A percentile compares a stretch with the other conserved stretches of the same genome.
Conservation (phyloP, 495 filamentous ascomycete genomes). For the Letharia columbiana region DNA sequence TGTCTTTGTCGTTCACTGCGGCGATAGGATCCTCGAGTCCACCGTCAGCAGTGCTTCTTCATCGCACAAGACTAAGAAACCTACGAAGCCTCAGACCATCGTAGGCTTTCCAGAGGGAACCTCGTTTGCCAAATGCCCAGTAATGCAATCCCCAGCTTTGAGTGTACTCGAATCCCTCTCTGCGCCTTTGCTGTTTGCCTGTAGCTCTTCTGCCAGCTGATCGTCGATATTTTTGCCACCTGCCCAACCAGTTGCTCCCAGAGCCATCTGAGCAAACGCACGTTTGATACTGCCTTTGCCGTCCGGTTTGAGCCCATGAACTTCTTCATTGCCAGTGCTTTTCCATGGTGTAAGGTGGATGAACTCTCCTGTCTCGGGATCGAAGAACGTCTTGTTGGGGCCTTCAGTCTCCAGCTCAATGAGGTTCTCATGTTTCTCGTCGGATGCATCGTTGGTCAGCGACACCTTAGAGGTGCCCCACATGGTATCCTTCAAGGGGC, state of each 20-base stretch:
- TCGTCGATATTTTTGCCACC: constrained; percentile 13
- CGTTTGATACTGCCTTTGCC: constrained; percentile 8
- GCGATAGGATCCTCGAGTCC: not conserved
- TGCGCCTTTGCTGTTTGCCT: not conserved
- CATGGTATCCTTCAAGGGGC: not conserved
- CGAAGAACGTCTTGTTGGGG: constrained; percentile 17
- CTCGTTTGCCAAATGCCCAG: not conserved
- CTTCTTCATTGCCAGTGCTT: constrained; percentile 11
- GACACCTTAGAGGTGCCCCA: constrained; percentile 10
- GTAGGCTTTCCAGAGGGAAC: not conserved
- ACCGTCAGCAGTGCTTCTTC: not conserved
- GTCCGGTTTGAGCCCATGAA: constrained; percentile 1
- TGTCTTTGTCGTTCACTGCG: not conserved
- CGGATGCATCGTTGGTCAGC: not conserved
- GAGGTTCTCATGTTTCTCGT: constrained; percentile 15
- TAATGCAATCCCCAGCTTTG: not conserved
- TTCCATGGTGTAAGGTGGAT: constrained; percentile 20
- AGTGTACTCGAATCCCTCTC: not conserved
- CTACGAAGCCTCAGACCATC: not conserved
- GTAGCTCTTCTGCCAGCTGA: not conserved
- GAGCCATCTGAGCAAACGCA: constrained; percentile 11
- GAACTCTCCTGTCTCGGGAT: constrained; percentile 20
- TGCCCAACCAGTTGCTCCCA: constrained; percentile 10
- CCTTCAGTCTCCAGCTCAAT: constrained; percentile 16
- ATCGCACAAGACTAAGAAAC: not conserved